phyloP scores from a whole-genome alignment of 768 basidiomycete genomes.

The Mycena galopus region DNA sequence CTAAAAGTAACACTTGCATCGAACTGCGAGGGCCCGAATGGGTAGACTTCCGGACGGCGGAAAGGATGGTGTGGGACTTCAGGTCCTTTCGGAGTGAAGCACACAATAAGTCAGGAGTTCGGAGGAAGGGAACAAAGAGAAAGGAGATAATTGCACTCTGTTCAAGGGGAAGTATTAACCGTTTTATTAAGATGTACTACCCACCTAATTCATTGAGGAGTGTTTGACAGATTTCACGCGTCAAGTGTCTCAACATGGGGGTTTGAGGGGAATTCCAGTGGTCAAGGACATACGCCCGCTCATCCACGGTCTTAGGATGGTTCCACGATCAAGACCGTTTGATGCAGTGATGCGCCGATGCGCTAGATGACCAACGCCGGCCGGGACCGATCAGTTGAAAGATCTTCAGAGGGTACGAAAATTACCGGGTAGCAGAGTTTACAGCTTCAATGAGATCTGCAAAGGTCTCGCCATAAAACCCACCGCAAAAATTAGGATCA shows the following conservation, averaged over 20 bases:
- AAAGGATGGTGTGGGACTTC: no score
- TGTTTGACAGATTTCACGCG: not conserved
- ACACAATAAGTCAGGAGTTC: no score
- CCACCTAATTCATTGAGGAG: no score
- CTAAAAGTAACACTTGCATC: no score
- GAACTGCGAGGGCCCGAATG: no score
- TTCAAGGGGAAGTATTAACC: no score
- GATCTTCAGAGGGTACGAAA: not conserved
- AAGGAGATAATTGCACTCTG: no score
- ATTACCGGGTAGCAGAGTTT: not conserved
- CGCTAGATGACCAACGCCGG: not conserved
- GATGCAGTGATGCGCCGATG: not conserved
- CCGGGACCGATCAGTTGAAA: not conserved
- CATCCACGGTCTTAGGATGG: not conserved
- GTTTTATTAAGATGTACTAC: no score
- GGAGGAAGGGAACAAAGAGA: no score
- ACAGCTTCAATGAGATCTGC: not conserved
- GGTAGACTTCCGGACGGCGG: no score
- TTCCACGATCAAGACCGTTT: not conserved
- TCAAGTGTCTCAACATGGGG: not conserved
- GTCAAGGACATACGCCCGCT: no score
- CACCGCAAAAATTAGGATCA: not conserved
- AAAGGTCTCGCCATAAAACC: not conserved
- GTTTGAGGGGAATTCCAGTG: not conserved
- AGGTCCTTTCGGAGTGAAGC: no score